These are phyloP conservation scores for Sordariomycetes sp. DNA, from an alignment of 2,329 filamentous ascomycete genomes.

Conservation along the genomic window DNA sequence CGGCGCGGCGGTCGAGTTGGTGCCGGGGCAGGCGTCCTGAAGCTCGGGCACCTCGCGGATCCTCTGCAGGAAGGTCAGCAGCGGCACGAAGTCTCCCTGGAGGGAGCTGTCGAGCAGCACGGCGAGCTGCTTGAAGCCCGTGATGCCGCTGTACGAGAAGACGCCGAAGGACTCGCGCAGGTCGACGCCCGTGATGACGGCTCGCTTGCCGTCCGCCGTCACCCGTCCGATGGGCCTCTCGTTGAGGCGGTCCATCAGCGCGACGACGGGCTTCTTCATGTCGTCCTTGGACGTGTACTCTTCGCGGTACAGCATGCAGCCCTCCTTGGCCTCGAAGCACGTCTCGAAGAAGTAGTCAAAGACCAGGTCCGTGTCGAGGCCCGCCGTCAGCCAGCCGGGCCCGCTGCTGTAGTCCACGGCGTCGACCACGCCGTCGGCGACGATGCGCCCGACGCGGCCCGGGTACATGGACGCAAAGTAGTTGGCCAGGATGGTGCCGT, in stretches of 20 bases:
- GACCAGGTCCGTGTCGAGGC: conserved; percentile 25
- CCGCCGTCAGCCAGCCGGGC: conserved; percentile 22
- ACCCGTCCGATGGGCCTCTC: conserved; percentile 20
- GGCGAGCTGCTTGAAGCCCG: conserved; percentile 1
- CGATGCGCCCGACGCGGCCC: conserved; percentile 26
- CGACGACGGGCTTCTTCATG: conserved; percentile 8
- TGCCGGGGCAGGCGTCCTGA: conserved; percentile 9
- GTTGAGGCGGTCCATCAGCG: conserved; percentile 3
- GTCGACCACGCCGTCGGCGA: conserved; percentile 28
- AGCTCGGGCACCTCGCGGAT: conserved; percentile 10
- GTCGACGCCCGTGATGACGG: conserved; percentile 21
- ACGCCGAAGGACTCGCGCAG: conserved; percentile 15
- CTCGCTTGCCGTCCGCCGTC: conserved; percentile 13
- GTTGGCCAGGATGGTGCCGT: conserved; percentile 26
- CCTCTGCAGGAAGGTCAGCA: conserved; percentile 16
- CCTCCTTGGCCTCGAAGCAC: conserved; percentile 20
- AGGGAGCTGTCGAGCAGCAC: conserved; percentile 9
- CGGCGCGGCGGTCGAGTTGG: neutral
- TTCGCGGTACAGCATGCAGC: conserved; percentile 18
- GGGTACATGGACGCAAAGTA: conserved; percentile 25
- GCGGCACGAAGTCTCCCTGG: neutral
- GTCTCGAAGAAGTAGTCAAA: conserved; percentile 21
- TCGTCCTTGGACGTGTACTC: conserved; percentile 8
- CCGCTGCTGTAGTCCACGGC: conserved; percentile 23
- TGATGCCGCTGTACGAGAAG: conserved; percentile 2